phyloP scores from a whole-genome alignment of 257 asterid species.

The Ilex aquifolium region DNA sequence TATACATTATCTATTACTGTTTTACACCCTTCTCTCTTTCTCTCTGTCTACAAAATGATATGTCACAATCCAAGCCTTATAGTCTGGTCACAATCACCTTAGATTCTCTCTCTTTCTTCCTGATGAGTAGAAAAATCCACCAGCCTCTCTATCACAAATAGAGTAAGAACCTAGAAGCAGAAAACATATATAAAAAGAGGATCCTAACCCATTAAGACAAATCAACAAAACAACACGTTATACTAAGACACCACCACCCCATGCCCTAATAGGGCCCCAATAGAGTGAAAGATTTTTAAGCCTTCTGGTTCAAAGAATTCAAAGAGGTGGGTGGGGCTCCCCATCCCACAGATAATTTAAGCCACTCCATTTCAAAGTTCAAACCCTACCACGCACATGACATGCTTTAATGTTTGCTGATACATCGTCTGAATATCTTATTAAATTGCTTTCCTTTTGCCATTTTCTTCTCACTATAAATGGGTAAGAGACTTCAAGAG shows the following conservation, averaged over 20 bases:
- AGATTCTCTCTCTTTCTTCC: slow-evolving; percentile 15
- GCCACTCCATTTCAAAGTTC: slow-evolving; percentile 1
- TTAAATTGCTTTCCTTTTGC: slow-evolving; percentile 9
- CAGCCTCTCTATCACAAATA: slow-evolving; percentile 7
- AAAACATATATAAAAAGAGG: not conserved
- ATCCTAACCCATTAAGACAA: not conserved
- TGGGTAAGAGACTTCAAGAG: slow-evolving; percentile 20
- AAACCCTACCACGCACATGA: slow-evolving; percentile 7
- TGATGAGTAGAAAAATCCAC: slow-evolving; percentile 6
- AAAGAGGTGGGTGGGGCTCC: slow-evolving; percentile 6
- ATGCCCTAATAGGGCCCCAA: slow-evolving; percentile 1
- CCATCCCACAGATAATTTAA: not conserved
- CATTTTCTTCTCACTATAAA: slow-evolving; percentile 16
- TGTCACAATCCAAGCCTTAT: slow-evolving; percentile 24
- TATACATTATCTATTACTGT: too few relatives aligned
- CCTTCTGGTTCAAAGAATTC: not conserved
- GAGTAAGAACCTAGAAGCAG: slow-evolving; percentile 18
- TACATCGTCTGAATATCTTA: slow-evolving; percentile 8
- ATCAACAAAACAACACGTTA: not conserved
- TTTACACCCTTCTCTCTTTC: not conserved
- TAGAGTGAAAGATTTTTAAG: not conserved
- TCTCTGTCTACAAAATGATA: slow-evolving; percentile 9
- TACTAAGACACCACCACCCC: not conserved
- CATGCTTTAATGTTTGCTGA: slow-evolving; percentile 18
- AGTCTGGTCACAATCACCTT: slow-evolving; percentile 35